phyloP scores from a whole-genome alignment of 495 filamentous ascomycete species.

The Sordaria brevicollis region DNA sequence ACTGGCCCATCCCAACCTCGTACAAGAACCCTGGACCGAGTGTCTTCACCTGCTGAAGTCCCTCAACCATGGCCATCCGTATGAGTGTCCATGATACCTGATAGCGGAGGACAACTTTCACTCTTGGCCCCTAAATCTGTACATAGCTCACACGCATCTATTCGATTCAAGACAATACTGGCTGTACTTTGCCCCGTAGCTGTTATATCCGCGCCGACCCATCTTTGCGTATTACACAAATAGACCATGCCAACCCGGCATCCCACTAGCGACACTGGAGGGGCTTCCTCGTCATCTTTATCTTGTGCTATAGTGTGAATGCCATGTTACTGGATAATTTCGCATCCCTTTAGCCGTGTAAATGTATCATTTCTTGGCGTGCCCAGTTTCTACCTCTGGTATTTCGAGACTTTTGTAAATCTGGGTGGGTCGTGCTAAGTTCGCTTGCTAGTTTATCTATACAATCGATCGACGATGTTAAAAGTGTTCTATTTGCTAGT shows the following conservation, averaged over 20 bases:
- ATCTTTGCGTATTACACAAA: neutral
- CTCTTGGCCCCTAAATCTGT: neutral
- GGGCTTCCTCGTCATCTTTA: neutral
- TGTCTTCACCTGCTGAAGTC: conserved; percentile 22
- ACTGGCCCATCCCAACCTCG: conserved; percentile 28
- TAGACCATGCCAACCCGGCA: neutral
- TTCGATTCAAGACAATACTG: neutral
- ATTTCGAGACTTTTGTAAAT: too few species aligned
- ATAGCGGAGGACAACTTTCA: neutral
- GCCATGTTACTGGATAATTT: neutral
- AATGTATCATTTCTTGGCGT: too few species aligned
- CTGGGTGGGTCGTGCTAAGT: too few species aligned
- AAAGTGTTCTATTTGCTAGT: too few species aligned
- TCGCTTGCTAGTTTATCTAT: too few species aligned
- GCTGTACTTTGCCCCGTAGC: neutral
- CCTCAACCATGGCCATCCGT: conserved; percentile 16
- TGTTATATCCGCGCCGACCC: neutral
- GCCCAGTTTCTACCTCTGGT: too few species aligned
- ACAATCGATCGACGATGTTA: too few species aligned
- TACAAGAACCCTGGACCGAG: conserved; percentile 37
- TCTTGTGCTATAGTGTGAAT: neutral
- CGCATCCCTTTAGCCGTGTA: too few species aligned
- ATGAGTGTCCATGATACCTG: neutral
- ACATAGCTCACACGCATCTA: neutral
- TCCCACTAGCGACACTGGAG: neutral